Base-by-base conservation (phyloP, 495 filamentous ascomycete genomes). In the Cudoniella acicularis region DNA sequence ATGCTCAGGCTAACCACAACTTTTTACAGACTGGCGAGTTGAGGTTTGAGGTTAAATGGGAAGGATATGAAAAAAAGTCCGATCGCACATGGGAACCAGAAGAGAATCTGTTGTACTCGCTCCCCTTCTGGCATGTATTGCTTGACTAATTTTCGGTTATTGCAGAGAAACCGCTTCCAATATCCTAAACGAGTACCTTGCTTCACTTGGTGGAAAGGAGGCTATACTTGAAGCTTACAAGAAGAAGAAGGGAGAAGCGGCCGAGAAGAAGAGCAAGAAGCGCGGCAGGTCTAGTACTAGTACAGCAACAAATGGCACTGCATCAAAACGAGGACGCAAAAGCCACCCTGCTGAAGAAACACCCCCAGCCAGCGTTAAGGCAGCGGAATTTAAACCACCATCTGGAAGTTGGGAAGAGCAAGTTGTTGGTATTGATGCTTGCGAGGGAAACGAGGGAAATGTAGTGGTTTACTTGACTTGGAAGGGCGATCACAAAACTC, bases 31-130 rank as follows among this genome's bases (percentile, higher is more conserved):
- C 79, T 66, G 75, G 72, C 13, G 53, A 71, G 36, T 56, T 81
- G 0, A 73, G 71, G 26, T 83, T 77, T 57, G 72, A 79, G 27
- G 77, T 85, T 23, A 86, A 86, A 59, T 86, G 83, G 83, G 80
- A 83, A 56, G 82, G 82, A 1, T 85, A 80, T 55, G 81, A 84
- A 18, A 79, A 80, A 47, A 79, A 80, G 57, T 67, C 72, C 0
- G 83, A 86, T 57, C 67, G 74, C 67, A 86, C 82, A 0, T 85
- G 82, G 82, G 83, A 86, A 60, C 77, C 80, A 0, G 81, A 85
- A 54, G 79, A 79, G 30, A 83, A 85, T 54, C 70, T 84, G 56
- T 71, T 56, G 81, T 83, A 69, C 22, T 23, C 51, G 48, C 71
- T 66, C 13, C 24, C 40, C 46, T 43, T 21, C 42, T 18, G 3